phyloP scores from a whole-genome alignment of 192 early-diverging fungal genomes.

The Obelidium mucronatum region DNA sequence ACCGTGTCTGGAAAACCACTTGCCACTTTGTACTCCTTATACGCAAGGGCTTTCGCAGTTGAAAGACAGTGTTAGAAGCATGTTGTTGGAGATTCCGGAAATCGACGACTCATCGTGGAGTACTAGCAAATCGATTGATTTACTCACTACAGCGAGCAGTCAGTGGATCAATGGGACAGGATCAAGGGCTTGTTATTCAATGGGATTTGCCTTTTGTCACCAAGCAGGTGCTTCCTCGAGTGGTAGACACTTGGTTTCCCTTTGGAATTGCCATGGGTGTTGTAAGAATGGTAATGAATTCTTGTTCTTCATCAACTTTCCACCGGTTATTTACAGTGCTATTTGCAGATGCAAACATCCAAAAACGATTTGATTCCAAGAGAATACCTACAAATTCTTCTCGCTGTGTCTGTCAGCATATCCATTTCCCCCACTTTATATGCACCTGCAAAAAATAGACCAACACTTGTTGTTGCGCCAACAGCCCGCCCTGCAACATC shows the following conservation, averaged over 20 bases:
- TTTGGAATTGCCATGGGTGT: constrained; percentile 46
- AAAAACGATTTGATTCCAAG: constrained; percentile 5
- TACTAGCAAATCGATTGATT: neutral
- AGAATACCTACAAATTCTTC: constrained; percentile 33
- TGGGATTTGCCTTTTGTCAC: constrained; percentile 42
- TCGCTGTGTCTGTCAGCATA: constrained; percentile 1
- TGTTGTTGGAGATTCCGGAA: constrained; percentile 24
- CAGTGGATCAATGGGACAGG: neutral
- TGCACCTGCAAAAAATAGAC: neutral
- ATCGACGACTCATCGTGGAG: constrained; percentile 1
- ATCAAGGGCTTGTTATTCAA: constrained; percentile 13
- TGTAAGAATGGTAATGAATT: constrained; percentile 20
- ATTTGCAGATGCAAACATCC: constrained; percentile 23
- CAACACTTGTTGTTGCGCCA: neutral
- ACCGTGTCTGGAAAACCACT: constrained; percentile 23
- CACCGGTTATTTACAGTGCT: neutral
- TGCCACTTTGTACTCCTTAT: constrained; percentile 39
- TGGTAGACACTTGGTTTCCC: constrained; percentile 30
- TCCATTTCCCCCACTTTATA: neutral
- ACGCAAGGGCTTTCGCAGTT: constrained; percentile 39
- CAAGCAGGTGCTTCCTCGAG: neutral
- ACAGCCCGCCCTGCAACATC: neutral
- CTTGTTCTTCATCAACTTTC: neutral
- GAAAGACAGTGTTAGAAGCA: neutral
- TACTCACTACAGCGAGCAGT: neutral